A percentile compares a stretch with the other conserved stretches of the same genome.
Evolutionary conservation across 495 filamentous ascomycete genomes (phyloP).

Genomic region (Schizothecium vesticola): DNA sequence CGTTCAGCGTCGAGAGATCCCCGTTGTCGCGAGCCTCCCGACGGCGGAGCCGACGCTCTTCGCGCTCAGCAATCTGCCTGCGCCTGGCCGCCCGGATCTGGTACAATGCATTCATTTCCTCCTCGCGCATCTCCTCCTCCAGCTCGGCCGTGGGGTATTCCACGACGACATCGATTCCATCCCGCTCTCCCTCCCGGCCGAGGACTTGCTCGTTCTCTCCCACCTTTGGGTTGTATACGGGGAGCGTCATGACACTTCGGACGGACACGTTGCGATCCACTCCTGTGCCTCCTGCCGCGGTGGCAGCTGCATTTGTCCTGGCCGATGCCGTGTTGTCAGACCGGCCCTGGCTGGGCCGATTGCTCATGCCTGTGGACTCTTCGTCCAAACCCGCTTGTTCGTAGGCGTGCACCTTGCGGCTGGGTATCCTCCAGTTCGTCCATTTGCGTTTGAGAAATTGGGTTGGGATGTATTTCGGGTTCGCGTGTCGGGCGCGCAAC

Average conservation of each 20-base stretch:
- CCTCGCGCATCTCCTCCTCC: conserved; percentile 75
- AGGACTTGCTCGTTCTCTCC: conserved; percentile 77
- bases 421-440: conserved; percentile 50
- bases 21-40: conserved; percentile 65
- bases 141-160: conserved; percentile 56
- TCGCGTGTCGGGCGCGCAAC: conserved; percentile 28
- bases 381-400: conserved; percentile 20
- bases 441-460: conserved; percentile 54
- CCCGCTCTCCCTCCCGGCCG: conserved; percentile 85
- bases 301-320: conserved; percentile 9
- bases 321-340: conserved; percentile 15
- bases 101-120: conserved; percentile 89
- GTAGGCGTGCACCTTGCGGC: conserved; percentile 13
- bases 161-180: conserved; percentile 84
- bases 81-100: conserved; percentile 79
- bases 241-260: conserved; percentile 87
- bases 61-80: conserved; percentile 67
- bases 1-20: conserved; percentile 57
- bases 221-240: conserved; percentile 64
- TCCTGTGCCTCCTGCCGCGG: conserved; percentile 24
- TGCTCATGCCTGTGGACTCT: conserved; percentile 19
- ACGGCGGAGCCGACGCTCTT: conserved; percentile 60
- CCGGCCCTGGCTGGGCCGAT: conserved; percentile 20
- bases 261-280: conserved; percentile 82
- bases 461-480: conserved; percentile 56